Evolutionary conservation across 768 basidiomycete genomes (phyloP).

Genomic region (Multifurca ochricompacta): DNA sequence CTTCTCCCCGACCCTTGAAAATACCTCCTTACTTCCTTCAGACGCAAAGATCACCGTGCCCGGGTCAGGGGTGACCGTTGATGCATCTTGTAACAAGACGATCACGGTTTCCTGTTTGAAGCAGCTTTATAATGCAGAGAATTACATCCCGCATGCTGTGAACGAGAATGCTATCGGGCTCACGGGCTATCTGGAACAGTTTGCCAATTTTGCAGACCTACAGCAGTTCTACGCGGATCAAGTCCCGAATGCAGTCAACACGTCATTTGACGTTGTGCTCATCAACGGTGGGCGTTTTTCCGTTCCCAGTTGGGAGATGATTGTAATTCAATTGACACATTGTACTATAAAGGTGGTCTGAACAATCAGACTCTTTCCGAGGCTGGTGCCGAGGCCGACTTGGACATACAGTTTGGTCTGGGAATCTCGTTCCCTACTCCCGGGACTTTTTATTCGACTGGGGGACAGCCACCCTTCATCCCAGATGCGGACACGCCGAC

Average conservation of each 20-base stretch:
- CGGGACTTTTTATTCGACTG: constrained; percentile 21
- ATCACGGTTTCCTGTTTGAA: constrained; percentile 30
- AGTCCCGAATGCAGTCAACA: constrained; percentile 16
- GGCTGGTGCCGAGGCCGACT: constrained; percentile 24
- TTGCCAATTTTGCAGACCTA: constrained; percentile 24
- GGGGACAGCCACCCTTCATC: constrained; percentile 22
- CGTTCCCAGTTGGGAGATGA: too few species aligned
- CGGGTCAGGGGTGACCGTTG: too few species aligned
- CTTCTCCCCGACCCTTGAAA: constrained; percentile 12
- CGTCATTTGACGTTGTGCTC: constrained; percentile 3
- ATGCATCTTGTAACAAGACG: constrained; percentile 28
- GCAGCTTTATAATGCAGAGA: constrained; percentile 30
- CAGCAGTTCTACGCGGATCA: constrained; percentile 17
- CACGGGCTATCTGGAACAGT: constrained; percentile 32
- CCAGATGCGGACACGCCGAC: constrained; percentile 3
- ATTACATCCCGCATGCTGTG: constrained; percentile 21
- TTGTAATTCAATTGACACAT: too few species aligned
- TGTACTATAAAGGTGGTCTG: constrained; percentile 21
- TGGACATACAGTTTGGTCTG: constrained; percentile 21
- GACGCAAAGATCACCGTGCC: too few species aligned
- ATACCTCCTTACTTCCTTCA: not conserved
- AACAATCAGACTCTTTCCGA: constrained; percentile 15
- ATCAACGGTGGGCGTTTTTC: constrained; percentile 15
- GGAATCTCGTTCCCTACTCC: constrained; percentile 24
- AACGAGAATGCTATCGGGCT: constrained; percentile 29